Conservation (phyloP, 2,329 filamentous ascomycete genomes). For the Diaporthe sp. region DNA sequence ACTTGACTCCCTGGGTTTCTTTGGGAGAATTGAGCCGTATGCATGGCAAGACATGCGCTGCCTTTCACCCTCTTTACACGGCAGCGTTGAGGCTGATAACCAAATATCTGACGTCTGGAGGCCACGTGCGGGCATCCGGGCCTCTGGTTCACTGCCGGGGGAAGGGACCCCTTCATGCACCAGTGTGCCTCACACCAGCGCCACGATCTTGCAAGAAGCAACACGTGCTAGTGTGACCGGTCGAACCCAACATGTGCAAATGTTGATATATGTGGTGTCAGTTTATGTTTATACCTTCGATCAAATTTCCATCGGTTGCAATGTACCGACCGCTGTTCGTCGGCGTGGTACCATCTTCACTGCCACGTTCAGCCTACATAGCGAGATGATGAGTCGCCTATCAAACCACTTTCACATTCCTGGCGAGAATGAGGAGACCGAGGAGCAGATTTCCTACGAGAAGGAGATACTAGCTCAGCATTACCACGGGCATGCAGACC, state of each 20-base stretch:
- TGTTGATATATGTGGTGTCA: no score
- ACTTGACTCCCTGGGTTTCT: neutral
- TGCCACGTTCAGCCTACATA: neutral
- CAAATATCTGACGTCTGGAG: neutral
- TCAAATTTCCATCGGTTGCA: neutral
- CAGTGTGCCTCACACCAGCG: neutral
- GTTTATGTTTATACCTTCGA: neutral
- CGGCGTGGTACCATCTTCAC: no score
- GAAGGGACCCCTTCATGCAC: neutral
- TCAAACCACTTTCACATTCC: constrained; percentile 3
- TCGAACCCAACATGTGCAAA: no score
- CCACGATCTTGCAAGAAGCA: neutral
- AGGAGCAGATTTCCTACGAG: constrained; percentile 9
- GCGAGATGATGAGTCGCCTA: neutral
- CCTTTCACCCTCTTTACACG: neutral
- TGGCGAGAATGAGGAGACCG: neutral
- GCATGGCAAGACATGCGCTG: no score
- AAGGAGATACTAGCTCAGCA: neutral
- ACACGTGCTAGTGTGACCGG: neutral
- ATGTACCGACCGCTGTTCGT: neutral
- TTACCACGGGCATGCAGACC: neutral
- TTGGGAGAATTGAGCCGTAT: neutral
- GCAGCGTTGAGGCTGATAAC: neutral
- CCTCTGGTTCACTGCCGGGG: neutral
- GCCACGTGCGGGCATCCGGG: constrained; percentile 8